phyloP scores from a whole-genome alignment of 208 protist species.

The Leishmania martiniquensis region DNA sequence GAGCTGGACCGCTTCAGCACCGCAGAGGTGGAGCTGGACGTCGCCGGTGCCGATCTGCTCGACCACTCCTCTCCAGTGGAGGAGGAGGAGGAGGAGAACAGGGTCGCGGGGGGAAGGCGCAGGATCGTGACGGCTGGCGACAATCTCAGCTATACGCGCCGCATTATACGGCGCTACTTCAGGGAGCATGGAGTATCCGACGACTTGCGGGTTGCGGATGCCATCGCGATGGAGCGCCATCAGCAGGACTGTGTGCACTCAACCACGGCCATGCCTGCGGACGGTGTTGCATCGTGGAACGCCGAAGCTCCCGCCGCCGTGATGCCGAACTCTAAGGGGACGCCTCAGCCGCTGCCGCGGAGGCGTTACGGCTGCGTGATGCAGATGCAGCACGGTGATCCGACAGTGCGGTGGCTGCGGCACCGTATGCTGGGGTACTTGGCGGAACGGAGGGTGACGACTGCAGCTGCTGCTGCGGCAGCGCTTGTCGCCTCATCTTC shows the following conservation, averaged over 20 bases:
- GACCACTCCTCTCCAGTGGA: not conserved
- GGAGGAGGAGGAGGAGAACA: not conserved
- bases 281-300: not conserved
- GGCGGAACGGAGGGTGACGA: constrained; percentile 8
- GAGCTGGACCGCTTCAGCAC: constrained; percentile 45
- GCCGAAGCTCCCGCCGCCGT: not conserved
- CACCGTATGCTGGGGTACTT: constrained; percentile 38
- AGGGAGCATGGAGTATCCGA: constrained; percentile 57
- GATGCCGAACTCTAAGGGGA: not conserved
- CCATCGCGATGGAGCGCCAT: constrained; percentile 38
- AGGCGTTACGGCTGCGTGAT: constrained; percentile 44
- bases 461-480: not conserved
- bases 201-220: constrained; percentile 40
- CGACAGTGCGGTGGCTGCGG: constrained; percentile 43
- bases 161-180: constrained; percentile 60
- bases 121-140: not conserved
- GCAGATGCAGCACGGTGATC: constrained; percentile 54
- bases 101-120: not conserved
- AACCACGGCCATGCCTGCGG: not conserved
- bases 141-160: constrained; percentile 56
- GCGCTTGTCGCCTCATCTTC: not conserved
- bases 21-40: constrained; percentile 66
- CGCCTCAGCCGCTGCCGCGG: not conserved
- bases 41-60: constrained; percentile 27
- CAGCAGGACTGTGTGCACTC: constrained; percentile 16